Base-by-base conservation (phyloP, 2,329 filamentous ascomycete genomes). In the Ophiostoma angusticollis region DNA sequence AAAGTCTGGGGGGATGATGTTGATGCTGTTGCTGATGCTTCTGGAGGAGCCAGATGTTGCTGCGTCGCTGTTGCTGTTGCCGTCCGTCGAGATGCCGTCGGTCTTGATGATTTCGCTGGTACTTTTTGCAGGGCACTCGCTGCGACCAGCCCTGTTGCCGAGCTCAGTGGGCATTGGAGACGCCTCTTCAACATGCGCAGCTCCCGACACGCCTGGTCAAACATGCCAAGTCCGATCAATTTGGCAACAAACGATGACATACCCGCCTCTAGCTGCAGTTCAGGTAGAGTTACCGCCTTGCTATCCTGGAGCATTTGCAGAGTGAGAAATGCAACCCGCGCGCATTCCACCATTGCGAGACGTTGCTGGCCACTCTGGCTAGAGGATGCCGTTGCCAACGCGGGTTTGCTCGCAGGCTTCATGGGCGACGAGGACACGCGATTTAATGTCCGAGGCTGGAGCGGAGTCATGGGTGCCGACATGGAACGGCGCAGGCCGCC, bases 261-360 rank as follows among this genome's bases (percentile, higher is more conserved):
- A 39, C 81, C 83, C 43, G 67, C 76, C 53, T 87, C 83, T 4
- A 87, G 57, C 52, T 87, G 80, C 28, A 82, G 60, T 31, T 72
- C 67, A 1, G 74, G 68, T n/a, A 78, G 60, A 9, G 68, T 59
- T 9, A 74, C 59, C 8, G 68, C 64, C 6, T 69, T 59, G 1
- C 68, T 60, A 19, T 68, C 62, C 36, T 80, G 71, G 18, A 75
- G 51, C 21, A 67, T 64, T 35, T 78, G 67, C 28, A 87, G 61
- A 35, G 73, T 76, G 6, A 68, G 60, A 50, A 87, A 84, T 2
- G 78, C 80, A 21, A 72, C 56, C 9, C 80, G 69, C 6, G 78
- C 72, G 50, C 82, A 86, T 58, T 86, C 80, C 11, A 78, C 75
- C 0, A 67, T 69, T 2, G 75, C 65, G 12, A 78, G 53, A 37